Conservation (phyloP, 768 basidiomycete species). For the Lyophyllum semitale region DNA sequence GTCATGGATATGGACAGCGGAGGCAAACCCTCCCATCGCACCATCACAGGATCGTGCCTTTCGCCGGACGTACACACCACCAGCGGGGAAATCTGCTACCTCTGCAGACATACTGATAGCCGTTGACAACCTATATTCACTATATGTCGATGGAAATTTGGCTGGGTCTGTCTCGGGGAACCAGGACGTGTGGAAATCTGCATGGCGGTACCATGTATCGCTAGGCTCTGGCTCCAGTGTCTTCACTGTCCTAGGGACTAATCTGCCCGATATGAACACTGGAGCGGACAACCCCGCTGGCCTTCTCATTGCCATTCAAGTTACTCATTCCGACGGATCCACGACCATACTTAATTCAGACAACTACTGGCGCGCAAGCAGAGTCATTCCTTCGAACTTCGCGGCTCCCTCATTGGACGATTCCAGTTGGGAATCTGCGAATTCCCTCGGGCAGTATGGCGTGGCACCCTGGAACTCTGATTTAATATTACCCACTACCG, state of each 20-base stretch:
- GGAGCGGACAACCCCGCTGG: conserved; percentile 1
- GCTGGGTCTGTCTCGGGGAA: neutral
- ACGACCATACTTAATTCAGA: neutral
- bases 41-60: neutral
- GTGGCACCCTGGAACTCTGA: conserved; percentile 17
- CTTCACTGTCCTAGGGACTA: conserved; percentile 2
- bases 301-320: conserved; percentile 1
- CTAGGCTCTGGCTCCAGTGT: conserved; percentile 1
- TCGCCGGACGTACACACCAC: conserved; percentile 3
- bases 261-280: neutral
- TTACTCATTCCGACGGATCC: conserved; percentile 2
- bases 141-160: conserved; percentile 1
- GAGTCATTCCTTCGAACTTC: neutral
- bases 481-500: neutral
- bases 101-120: conserved; percentile 7
- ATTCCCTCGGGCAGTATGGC: conserved; percentile 20
- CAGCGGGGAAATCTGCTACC: neutral
- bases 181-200: neutral
- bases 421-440: conserved; percentile 19
- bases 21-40: conserved; percentile 4
- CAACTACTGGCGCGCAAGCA: neutral
- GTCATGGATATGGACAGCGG: conserved; percentile 31
- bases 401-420: conserved; percentile 1
- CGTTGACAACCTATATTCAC: neutral
- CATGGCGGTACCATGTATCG: neutral